Conservation (phyloP, 2,329 filamentous ascomycete species). For the Camptophora hylomeconis region DNA sequence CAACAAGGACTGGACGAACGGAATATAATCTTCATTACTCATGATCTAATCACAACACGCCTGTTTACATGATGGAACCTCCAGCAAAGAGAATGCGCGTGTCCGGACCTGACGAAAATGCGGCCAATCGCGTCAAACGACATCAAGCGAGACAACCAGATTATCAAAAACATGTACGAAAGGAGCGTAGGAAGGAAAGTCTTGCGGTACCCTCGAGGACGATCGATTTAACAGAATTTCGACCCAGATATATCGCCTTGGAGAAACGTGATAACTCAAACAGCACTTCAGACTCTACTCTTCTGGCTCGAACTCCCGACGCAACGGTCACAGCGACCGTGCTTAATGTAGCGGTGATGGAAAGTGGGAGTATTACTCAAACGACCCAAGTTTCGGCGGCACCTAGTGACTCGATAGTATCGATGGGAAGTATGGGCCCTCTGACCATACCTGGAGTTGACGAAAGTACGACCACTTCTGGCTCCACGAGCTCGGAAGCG, state of each 20-base stretch:
- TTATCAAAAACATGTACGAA: no score
- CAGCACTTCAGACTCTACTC: background rate
- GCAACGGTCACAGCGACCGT: constrained; percentile 13
- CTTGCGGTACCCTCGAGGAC: constrained; percentile 8
- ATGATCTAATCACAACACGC: no score
- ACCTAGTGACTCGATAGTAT: constrained; percentile 10
- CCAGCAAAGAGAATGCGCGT: constrained; percentile 16
- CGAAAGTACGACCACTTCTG: no score
- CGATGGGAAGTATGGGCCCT: constrained; percentile 10
- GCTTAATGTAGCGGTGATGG: constrained; percentile 15
- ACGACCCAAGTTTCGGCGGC: constrained; percentile 11
- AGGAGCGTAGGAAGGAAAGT: no score
- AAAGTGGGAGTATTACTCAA: constrained; percentile 11
- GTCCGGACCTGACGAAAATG: constrained; percentile 9
- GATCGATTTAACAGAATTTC: constrained; percentile 11
- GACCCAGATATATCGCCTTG: background rate
- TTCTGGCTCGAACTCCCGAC: constrained; percentile 12
- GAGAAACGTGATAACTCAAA: background rate
- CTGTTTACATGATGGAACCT: constrained; percentile 14
- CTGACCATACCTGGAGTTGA: constrained; percentile 11
- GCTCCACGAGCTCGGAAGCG: no score
- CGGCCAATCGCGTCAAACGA: background rate
- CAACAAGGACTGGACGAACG: no score
- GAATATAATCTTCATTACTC: no score
- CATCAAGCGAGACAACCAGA: background rate